These are phyloP conservation scores for Pseudozyma flocculosa DNA, from an alignment of 1,284 basidiomycete species.

Conservation along the genomic window DNA sequence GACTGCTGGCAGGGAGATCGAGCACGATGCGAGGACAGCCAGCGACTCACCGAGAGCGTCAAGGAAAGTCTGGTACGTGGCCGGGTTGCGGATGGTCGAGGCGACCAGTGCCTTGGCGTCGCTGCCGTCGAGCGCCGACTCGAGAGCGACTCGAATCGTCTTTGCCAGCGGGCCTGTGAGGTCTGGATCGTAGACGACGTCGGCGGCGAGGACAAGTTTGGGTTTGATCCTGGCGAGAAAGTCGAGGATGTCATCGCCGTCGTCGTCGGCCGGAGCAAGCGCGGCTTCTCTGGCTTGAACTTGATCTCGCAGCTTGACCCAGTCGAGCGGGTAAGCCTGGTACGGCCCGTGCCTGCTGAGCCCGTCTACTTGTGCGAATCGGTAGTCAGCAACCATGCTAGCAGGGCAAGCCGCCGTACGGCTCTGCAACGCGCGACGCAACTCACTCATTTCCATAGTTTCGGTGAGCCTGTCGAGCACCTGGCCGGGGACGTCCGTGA, in stretches of 20 bases:
- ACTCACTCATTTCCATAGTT: constrained; percentile 16
- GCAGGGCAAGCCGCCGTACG: too few relatives aligned
- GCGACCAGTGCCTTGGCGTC: constrained; percentile 26
- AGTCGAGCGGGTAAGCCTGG: constrained; percentile 23
- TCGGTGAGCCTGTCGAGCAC: constrained; percentile 18
- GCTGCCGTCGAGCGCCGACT: constrained; percentile 5
- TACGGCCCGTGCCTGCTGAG: constrained; percentile 5
- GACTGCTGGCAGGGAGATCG: background rate
- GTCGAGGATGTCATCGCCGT: constrained; percentile 2
- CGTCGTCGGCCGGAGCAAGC: background rate
- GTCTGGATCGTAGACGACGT: constrained; percentile 39
- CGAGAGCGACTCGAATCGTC: constrained; percentile 21
- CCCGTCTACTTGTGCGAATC: too few relatives aligned
- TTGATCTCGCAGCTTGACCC: constrained; percentile 19
- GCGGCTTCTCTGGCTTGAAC: too few relatives aligned
- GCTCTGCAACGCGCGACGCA: too few relatives aligned
- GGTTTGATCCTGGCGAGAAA: constrained; percentile 25
- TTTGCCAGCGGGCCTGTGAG: constrained; percentile 27
- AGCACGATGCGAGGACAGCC: background rate
- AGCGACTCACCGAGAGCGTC: constrained; percentile 16
- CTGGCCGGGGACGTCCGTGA: constrained; percentile 37
- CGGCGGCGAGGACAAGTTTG: constrained; percentile 32
- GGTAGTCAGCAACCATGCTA: too few relatives aligned
- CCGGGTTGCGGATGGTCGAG: constrained; percentile 28
- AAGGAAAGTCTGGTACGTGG: constrained; percentile 25